phyloP scores from a whole-genome alignment of 2,329 filamentous ascomycete genomes.

The Claviceps sp. region DNA sequence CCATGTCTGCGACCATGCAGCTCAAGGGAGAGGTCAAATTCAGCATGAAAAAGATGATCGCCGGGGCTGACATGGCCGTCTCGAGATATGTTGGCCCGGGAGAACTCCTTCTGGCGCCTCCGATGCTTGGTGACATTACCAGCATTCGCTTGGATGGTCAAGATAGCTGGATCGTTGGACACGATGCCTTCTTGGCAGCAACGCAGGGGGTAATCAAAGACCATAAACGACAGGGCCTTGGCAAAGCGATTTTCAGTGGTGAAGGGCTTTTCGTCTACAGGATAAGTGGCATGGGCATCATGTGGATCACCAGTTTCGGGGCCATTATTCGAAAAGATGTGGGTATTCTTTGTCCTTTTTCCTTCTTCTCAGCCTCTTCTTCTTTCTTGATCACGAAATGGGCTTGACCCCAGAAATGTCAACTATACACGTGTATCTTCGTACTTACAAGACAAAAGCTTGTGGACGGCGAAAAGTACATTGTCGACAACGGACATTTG shows the following conservation, averaged over 20 bases:
- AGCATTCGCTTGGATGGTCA: slow-evolving; percentile 59
- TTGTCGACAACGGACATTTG: slow-evolving; percentile 84
- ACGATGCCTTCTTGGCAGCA: slow-evolving; percentile 72
- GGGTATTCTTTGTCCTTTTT: slow-evolving; percentile 10
- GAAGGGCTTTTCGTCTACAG: slow-evolving; percentile 88
- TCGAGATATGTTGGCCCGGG: slow-evolving; percentile 82
- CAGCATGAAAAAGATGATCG: slow-evolving; percentile 79
- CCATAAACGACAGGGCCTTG: slow-evolving; percentile 71
- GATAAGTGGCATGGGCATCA: slow-evolving; percentile 63
- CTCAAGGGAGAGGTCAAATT: slow-evolving; percentile 77
- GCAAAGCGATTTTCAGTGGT: slow-evolving; percentile 87
- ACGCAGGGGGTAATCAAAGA: slow-evolving; percentile 84
- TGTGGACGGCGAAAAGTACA: slow-evolving; percentile 66
- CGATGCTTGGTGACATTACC: slow-evolving; percentile 72
- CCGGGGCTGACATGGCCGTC: slow-evolving; percentile 63
- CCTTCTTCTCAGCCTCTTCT: neutral
- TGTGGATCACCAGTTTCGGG: slow-evolving; percentile 89
- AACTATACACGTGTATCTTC: neutral
- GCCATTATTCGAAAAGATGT: slow-evolving; percentile 93
- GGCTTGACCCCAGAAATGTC: neutral
- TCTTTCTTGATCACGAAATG: neutral
- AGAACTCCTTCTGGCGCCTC: slow-evolving; percentile 73
- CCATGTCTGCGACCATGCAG: slow-evolving; percentile 81
- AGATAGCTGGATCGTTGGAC: slow-evolving; percentile 72
- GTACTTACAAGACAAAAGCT: slow-evolving; percentile 23